Evolutionary conservation across 352 stramenopile species (phyloP), one percentile per base, ranked within the genome.

Genomic region (Phytopythium boreale): DNA sequence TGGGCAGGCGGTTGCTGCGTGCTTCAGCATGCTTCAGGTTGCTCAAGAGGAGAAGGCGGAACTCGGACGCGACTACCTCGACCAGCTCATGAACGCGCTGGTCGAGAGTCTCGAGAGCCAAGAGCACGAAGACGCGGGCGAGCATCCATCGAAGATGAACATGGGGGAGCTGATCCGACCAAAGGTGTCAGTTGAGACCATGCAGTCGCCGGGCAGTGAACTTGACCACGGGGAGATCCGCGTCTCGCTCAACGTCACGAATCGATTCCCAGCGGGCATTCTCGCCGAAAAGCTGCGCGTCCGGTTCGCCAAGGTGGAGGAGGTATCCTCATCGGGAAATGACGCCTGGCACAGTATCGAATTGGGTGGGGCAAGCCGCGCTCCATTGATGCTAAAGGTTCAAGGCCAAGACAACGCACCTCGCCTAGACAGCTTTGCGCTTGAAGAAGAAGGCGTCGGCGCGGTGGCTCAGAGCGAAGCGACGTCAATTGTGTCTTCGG

Each of bases 11-110:
- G 75, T 90, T 2, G 70, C 74, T 4, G 82, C 72, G 6, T 91
- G 80, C 27, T 87, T 90, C 47, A 90, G 72, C 31, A 79, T 92
- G 72, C 71, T 91, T 15, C 70, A 79, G 46, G 68, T 82, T 15
- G 75, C 79, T 0, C 75, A 89, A 37, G 72, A 80, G 37, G 77
- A 78, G 7, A 74, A 79, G n/a, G 69, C 74, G 0, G 71, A 77
- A 37, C 66, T 88, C 19, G 80, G 74, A 37, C 74, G 69, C 37
- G 77, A 70, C 5, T 80, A 87, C 31, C 69, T 89, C 43, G 73
- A 80, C 29, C 63, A 80, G 26, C 69, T 88, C 2, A 79, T 90
- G 57, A 59, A 72, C 36, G 63, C 70, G 44, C 70, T 89, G 2
- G 77, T 89, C 10, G 68, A 80, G 24, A 79, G 72, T 59, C 65